These are phyloP conservation scores for Tetrahymena borealis DNA, from an alignment of 73 alveolate species.

Conservation along the genomic window DNA sequence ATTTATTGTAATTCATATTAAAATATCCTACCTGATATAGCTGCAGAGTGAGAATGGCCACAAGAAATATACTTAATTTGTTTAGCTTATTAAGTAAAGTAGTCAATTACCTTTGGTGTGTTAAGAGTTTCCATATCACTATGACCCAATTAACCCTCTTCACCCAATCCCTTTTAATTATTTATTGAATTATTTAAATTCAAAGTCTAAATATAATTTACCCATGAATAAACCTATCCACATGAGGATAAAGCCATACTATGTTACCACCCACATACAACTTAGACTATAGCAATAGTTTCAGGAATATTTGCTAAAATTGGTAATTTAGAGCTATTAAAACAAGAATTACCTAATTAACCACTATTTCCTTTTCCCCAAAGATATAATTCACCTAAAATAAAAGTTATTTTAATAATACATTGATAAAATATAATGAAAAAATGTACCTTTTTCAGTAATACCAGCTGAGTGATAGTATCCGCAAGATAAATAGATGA, in stretches of 20 bases:
- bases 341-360: neutral
- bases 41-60: neutral
- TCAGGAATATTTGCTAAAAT: neutral
- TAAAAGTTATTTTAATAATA: neutral
- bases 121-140: neutral
- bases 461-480: constrained; percentile 94
- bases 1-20: neutral
- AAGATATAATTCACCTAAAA: neutral
- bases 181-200: neutral
- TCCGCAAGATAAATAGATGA: constrained; percentile 53
- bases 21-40: neutral
- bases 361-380: constrained; percentile 1
- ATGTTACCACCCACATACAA: neutral
- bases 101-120: neutral
- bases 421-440: neutral
- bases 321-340: neutral
- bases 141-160: neutral
- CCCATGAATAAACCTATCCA: neutral
- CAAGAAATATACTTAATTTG: neutral
- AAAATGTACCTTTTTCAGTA: neutral
- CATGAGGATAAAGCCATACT: neutral
- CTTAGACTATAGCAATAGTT: neutral
- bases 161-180: neutral
- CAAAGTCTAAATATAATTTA: neutral
- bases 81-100: neutral